Evolutionary conservation across 179 eudicot species (phyloP), one percentile per base, ranked within the genome.

Genomic region (Silene coronaria): DNA sequence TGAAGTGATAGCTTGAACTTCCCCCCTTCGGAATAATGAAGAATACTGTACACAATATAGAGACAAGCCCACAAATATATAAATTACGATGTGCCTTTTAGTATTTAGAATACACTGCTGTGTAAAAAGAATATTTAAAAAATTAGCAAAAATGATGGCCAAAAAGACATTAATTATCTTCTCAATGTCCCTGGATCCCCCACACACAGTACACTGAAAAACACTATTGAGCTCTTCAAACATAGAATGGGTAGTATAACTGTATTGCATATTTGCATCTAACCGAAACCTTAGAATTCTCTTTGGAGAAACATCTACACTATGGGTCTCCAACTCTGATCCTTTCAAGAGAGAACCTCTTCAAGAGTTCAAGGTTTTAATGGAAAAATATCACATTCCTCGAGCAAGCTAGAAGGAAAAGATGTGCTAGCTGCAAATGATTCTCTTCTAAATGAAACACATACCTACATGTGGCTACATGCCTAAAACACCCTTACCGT

Each of bases 11-110:
- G 87, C 86, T 60, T 86, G 97, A 71, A 75, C 88, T 79, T 93
- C 96, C 79, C 86, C 91, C 79, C 99, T 88, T 77, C 79, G 88
- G 80, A 96, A 93, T 77, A 96, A 76, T 77, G 97, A 86, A 63
- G 89, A 73, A 81, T 96, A 96, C 97, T 96, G 78, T 83, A 82
- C 24, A 30, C 28, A 82, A 38, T 22, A 10, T 30, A 28, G 57
- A 51, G 57, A 51, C 57, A 51, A 51, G 3, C 57, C 57, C 57
- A 16, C 57, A 51, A 51, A 51, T 14, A 13, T 14, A 14, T 51
- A 14, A 38, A 38, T 51, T 51, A 51, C 57, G 4, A 17, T 14
- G 19, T 51, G 19, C 57, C 19, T 13, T 51, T 51, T 4, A 51
- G 57, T 51, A 3, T 51, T 51, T 13, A 6, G 9, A 51, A 51